These are phyloP conservation scores for Paramyrothecium sp. DNA, from an alignment of 2,329 filamentous ascomycete species.

Conservation along the genomic window DNA sequence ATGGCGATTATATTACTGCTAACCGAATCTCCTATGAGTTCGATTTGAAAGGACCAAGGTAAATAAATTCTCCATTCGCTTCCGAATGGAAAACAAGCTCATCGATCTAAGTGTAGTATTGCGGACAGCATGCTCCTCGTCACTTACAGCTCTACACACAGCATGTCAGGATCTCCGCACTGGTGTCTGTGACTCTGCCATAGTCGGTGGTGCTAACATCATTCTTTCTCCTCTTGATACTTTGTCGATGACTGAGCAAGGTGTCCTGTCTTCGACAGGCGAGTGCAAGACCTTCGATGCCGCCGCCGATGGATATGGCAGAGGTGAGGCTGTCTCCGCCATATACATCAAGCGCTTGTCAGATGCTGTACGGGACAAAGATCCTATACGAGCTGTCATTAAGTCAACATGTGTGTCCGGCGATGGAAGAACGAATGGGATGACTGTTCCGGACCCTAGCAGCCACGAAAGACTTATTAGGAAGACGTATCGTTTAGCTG, in stretches of 20 bases:
- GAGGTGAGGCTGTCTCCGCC: constrained; percentile 39
- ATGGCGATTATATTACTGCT: constrained; percentile 16
- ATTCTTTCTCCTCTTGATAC: constrained; percentile 21
- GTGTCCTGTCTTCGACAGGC: constrained; percentile 17
- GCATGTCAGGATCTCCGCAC: constrained; percentile 22
- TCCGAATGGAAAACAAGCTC: background rate
- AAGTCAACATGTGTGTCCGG: constrained; percentile 25
- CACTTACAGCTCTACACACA: constrained; percentile 23
- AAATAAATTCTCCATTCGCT: background rate
- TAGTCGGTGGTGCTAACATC: constrained; percentile 28
- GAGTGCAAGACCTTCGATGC: constrained; percentile 31
- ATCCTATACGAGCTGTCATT: constrained; percentile 34
- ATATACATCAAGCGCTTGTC: constrained; percentile 40
- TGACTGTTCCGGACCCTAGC: constrained; percentile 33
- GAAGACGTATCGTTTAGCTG: background rate
- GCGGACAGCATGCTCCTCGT: constrained; percentile 30
- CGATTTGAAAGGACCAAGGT: constrained; percentile 46
- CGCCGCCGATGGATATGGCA: constrained; percentile 41
- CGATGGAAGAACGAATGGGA: constrained; percentile 36
- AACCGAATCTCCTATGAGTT: constrained; percentile 24
- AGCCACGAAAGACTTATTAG: constrained; percentile 7
- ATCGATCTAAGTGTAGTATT: constrained; percentile 19
- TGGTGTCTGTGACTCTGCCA: constrained; percentile 19
- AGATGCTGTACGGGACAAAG: constrained; percentile 39
- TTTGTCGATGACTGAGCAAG: constrained; percentile 13